Percentiles rank a stretch among this genome's conserved stretches.
Conservation (phyloP, 1,139 yeast species). For the Sugiyamaella neomexicana region DNA sequence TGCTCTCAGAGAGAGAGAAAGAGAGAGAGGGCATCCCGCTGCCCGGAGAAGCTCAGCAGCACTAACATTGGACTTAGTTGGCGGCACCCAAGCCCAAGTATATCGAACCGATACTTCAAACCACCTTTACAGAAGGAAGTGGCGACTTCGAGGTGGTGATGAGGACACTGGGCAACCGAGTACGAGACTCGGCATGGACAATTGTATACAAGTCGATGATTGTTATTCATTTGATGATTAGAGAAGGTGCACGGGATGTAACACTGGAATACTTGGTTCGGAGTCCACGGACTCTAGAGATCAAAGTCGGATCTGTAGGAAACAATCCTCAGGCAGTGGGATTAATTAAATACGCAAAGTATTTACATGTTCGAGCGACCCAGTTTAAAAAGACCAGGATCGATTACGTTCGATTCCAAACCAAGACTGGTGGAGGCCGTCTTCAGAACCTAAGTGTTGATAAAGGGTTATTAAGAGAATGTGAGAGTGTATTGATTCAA, state of each 20-base stretch:
- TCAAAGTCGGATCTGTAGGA: constrained; percentile 39
- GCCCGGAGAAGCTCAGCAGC: neutral
- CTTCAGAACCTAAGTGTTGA: constrained; percentile 65
- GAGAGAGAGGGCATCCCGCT: no score
- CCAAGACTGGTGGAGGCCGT: constrained; percentile 51
- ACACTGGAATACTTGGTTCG: constrained; percentile 64
- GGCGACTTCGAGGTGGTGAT: constrained; percentile 70
- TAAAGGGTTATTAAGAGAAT: constrained; percentile 80
- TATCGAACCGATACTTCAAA: constrained; percentile 85
- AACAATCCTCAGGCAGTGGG: constrained; percentile 57
- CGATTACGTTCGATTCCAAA: constrained; percentile 71
- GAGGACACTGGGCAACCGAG: constrained; percentile 57
- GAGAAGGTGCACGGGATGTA: constrained; percentile 81
- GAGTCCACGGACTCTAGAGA: constrained; percentile 61
- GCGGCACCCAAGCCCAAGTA: constrained; percentile 99
- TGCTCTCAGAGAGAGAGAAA: no score
- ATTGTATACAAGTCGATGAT: constrained; percentile 77
- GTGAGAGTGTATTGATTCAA: constrained; percentile 81
- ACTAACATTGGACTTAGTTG: constrained; percentile 47
- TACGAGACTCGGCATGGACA: constrained; percentile 85
- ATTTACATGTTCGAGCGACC: constrained; percentile 64
- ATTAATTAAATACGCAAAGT: constrained; percentile 67
- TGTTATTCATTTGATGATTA: constrained; percentile 84
- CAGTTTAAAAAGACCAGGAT: constrained; percentile 64
- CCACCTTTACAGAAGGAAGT: constrained; percentile 55